Conservation (phyloP, 2,329 filamentous ascomycete genomes). For the Cladosporium velox region DNA sequence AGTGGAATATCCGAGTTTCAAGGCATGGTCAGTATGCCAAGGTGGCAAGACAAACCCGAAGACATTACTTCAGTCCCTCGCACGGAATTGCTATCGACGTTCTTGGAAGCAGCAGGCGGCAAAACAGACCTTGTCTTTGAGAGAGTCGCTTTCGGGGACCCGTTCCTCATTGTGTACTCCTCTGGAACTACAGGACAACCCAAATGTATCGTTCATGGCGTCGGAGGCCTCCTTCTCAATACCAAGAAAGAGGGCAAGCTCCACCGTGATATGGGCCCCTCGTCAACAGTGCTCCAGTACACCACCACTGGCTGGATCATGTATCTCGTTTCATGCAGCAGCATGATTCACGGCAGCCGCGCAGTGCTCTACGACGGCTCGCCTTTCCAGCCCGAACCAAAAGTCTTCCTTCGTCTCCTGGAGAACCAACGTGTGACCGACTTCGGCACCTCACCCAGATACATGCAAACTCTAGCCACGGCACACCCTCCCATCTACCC, state of each 20-base stretch:
- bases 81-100: constrained; percentile 47
- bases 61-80: constrained; percentile 58
- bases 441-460: constrained; percentile 74
- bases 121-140: constrained; percentile 54
- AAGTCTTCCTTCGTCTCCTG: constrained; percentile 63
- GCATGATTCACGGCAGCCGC: constrained; percentile 61
- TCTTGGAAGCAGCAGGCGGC: constrained; percentile 43
- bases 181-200: constrained; percentile 81
- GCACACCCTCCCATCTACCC: constrained; percentile 59
- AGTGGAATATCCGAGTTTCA: constrained; percentile 60
- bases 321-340: constrained; percentile 66
- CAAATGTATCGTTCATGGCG: constrained; percentile 82
- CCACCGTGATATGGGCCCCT: constrained; percentile 50
- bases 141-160: constrained; percentile 69
- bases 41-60: constrained; percentile 60
- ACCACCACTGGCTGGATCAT: constrained; percentile 83
- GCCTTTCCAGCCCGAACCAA: constrained; percentile 71
- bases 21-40: constrained; percentile 64
- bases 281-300: constrained; percentile 56
- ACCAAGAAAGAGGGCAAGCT: constrained; percentile 61
- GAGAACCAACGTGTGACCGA: constrained; percentile 67
- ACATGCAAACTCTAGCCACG: constrained; percentile 72
- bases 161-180: constrained; percentile 71
- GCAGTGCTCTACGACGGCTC: constrained; percentile 80
- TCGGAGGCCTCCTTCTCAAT: constrained; percentile 65